Evolutionary conservation across 2,329 filamentous ascomycete genomes (phyloP).

Genomic region (Escovopsis weberi): DNA sequence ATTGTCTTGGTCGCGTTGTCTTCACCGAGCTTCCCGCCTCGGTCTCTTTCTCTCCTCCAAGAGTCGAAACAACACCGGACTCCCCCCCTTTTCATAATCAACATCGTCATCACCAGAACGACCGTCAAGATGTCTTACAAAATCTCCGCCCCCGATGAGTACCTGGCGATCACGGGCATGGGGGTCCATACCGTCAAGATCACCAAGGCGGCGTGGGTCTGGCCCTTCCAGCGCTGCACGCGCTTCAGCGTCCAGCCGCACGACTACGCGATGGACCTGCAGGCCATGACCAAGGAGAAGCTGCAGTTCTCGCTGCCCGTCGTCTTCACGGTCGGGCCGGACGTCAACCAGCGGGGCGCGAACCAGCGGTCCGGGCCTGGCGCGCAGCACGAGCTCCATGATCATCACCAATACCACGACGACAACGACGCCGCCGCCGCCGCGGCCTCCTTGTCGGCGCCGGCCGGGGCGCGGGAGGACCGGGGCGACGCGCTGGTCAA

Average conservation of each 20-base stretch:
- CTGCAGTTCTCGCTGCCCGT: slow-evolving; percentile 69
- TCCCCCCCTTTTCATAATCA: background rate
- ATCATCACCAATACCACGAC: slow-evolving; percentile 3
- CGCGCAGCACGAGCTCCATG: slow-evolving; percentile 3
- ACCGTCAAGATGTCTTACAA: slow-evolving; percentile 42
- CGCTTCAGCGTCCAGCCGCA: slow-evolving; percentile 56
- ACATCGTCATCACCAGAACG: background rate
- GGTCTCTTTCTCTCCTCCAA: background rate
- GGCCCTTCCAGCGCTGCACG: slow-evolving; percentile 53
- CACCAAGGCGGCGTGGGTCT: slow-evolving; percentile 61
- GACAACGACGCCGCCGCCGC: slow-evolving; percentile 8
- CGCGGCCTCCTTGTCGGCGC: too few relatives aligned
- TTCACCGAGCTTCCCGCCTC: background rate
- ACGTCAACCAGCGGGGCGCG: slow-evolving; percentile 46
- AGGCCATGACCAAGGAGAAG: slow-evolving; percentile 84
- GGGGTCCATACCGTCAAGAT: slow-evolving; percentile 61
- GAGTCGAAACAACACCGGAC: background rate
- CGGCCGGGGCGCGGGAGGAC: slow-evolving; percentile 26
- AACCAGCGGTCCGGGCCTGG: slow-evolving; percentile 13
- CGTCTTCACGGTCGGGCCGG: slow-evolving; percentile 74
- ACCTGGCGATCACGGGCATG: slow-evolving; percentile 76
- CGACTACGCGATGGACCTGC: slow-evolving; percentile 69
- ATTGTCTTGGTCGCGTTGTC: background rate
- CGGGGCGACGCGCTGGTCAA: slow-evolving; percentile 55
- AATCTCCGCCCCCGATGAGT: slow-evolving; percentile 63